A percentile compares a stretch with the other conserved stretches of the same genome.
Conservation (phyloP, 148 eudicot genomes). For the Rhododendron simsii region DNA sequence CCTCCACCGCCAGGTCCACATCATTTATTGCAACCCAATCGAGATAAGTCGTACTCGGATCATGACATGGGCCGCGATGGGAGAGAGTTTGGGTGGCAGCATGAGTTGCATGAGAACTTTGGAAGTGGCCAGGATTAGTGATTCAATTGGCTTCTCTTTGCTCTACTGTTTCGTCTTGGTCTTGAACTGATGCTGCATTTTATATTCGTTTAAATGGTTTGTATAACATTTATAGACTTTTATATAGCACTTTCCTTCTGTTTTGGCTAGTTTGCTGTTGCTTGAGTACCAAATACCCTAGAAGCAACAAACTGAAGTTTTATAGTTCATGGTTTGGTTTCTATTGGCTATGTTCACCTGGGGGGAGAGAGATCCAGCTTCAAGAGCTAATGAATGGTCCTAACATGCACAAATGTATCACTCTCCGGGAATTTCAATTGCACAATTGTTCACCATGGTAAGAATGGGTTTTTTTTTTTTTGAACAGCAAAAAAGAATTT, state of each 20-base stretch:
- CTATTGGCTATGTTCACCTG: background rate
- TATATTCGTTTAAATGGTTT: background rate
- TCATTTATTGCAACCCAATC: conserved; percentile 46
- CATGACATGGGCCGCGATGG: conserved; percentile 42
- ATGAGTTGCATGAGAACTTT: conserved; percentile 47
- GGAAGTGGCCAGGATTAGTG: conserved; percentile 43
- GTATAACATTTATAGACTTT: background rate
- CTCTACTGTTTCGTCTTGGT: background rate
- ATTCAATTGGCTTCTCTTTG: background rate
- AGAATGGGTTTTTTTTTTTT: too few relatives aligned
- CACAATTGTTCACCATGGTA: background rate
- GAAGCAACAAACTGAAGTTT: background rate
- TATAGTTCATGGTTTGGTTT: background rate
- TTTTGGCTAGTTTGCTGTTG: background rate
- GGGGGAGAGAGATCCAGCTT: background rate
- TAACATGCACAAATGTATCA: background rate
- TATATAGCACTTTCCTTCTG: background rate
- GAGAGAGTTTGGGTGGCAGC: conserved; percentile 50
- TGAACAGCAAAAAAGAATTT: too few relatives aligned
- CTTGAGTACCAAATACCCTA: background rate
- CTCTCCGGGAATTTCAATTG: background rate
- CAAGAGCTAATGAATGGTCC: background rate
- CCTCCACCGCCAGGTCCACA: conserved; percentile 61
- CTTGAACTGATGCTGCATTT: background rate
- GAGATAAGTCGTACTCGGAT: conserved; percentile 36